Evolutionary conservation across 1,139 yeast genomes (phyloP).

Genomic region (Yamadazyma mexicana): DNA sequence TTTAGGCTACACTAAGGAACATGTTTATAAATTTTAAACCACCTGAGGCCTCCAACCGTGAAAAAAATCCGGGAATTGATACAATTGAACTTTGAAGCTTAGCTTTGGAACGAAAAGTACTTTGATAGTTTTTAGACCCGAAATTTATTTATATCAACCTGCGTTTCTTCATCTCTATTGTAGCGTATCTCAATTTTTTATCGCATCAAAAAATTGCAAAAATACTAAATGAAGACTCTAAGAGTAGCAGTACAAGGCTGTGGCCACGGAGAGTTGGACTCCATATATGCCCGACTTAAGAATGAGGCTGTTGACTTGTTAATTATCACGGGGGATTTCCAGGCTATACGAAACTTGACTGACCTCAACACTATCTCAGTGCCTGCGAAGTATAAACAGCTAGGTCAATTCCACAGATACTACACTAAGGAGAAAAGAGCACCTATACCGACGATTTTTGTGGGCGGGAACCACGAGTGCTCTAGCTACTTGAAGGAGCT

Average conservation of each 20-base stretch:
- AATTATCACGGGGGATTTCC: slow-evolving; percentile 85
- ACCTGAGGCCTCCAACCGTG: too few species aligned
- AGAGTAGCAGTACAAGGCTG: slow-evolving; percentile 84
- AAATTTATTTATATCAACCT: background rate
- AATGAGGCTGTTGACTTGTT: slow-evolving; percentile 55
- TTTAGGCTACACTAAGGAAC: slow-evolving; percentile 82
- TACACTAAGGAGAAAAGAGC: slow-evolving; percentile 63
- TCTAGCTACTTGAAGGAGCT: slow-evolving; percentile 74
- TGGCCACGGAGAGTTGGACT: slow-evolving; percentile 79
- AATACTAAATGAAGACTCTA: slow-evolving; percentile 7
- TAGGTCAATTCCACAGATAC: slow-evolving; percentile 82
- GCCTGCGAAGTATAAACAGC: slow-evolving; percentile 51
- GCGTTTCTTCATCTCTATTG: background rate
- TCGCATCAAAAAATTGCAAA: background rate
- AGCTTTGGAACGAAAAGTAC: background rate
- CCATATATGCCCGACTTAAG: slow-evolving; percentile 47
- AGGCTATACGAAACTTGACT: slow-evolving; percentile 61
- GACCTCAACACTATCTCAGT: slow-evolving; percentile 72
- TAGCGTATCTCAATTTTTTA: background rate
- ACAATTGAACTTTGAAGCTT: background rate
- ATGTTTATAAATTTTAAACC: slow-evolving; percentile 89
- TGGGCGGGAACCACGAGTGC: slow-evolving; percentile 97
- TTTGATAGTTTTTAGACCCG: background rate
- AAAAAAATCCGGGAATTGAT: too few species aligned
- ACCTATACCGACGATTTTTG: slow-evolving; percentile 74